Conservation (phyloP, 768 basidiomycete genomes). For the Psilocybe tampanensis region DNA sequence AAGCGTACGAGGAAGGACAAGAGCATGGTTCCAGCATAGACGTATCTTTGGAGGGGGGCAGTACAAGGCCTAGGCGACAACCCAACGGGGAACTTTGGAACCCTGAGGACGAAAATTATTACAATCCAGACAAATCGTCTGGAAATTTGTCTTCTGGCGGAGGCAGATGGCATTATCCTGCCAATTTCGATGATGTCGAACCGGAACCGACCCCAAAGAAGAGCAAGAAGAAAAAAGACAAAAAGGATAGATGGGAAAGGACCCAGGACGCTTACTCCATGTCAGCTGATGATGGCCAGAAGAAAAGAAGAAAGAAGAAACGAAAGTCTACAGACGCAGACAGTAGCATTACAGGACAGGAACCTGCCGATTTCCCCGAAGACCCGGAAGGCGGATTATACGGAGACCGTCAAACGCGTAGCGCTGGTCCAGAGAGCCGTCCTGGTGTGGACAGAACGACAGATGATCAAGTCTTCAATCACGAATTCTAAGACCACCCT, state of each 20-base stretch:
- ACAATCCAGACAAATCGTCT: slow-evolving; percentile 47
- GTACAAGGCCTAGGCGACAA: slow-evolving; percentile 32
- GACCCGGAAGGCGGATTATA: slow-evolving; percentile 74
- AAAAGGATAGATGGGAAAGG: slow-evolving; percentile 87
- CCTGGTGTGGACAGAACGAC: slow-evolving; percentile 1
- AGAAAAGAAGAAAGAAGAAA: slow-evolving; percentile 66
- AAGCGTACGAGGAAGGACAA: slow-evolving; percentile 82
- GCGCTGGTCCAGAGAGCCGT: background rate
- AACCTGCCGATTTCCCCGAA: slow-evolving; percentile 64
- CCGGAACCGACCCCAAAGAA: slow-evolving; percentile 40
- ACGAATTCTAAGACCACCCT: slow-evolving; percentile 13
- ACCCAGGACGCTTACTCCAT: slow-evolving; percentile 82
- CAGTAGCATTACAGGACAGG: slow-evolving; percentile 36
- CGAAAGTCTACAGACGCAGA: slow-evolving; percentile 45
- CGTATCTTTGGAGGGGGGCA: slow-evolving; percentile 33
- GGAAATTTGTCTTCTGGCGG: slow-evolving; percentile 46
- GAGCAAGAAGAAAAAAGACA: slow-evolving; percentile 67
- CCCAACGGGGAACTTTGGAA: slow-evolving; percentile 68
- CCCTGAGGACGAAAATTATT: slow-evolving; percentile 76
- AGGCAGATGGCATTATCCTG: slow-evolving; percentile 81
- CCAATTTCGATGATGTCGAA: slow-evolving; percentile 75
- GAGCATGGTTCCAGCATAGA: slow-evolving; percentile 48
- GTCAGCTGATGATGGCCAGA: slow-evolving; percentile 36
- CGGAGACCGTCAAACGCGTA: slow-evolving; percentile 25
- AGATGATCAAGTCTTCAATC: slow-evolving; percentile 13